These are phyloP conservation scores for Mycena haematopus DNA, from an alignment of 768 basidiomycete genomes.

Conservation along the genomic window DNA sequence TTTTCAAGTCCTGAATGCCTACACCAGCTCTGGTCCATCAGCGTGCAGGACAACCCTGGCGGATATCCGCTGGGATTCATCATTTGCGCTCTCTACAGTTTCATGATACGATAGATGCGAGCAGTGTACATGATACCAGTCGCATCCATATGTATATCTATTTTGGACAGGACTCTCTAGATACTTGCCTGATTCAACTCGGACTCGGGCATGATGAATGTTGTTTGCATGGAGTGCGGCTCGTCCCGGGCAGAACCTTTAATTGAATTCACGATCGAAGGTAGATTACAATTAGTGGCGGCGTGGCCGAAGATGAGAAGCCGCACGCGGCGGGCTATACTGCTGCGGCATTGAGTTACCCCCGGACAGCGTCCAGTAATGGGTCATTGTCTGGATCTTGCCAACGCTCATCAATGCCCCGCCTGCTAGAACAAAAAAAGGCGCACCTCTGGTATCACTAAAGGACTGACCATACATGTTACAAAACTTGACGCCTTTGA, in stretches of 20 bases:
- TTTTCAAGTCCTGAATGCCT: conserved; percentile 12
- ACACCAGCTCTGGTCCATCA: conserved; percentile 72
- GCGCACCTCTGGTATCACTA: conserved; percentile 6
- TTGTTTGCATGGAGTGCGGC: not conserved
- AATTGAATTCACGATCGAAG: not conserved
- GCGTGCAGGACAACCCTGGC: conserved; percentile 68
- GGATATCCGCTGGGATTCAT: conserved; percentile 82
- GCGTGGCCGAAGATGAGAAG: conserved; percentile 12
- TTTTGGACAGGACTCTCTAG: conserved; percentile 7
- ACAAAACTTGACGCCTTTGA: conserved; percentile 22
- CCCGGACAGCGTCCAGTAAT: conserved; percentile 13
- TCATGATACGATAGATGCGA: conserved; percentile 65
- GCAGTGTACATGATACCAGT: conserved; percentile 3
- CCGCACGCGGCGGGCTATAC: not conserved
- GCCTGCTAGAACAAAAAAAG: not conserved
- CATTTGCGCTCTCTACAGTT: conserved; percentile 71
- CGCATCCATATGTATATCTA: not conserved
- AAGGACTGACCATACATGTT: conserved; percentile 22
- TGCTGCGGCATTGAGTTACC: conserved; percentile 3
- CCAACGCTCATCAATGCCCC: not conserved
- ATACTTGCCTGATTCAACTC: not conserved
- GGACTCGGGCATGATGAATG: not conserved
- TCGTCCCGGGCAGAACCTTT: not conserved
- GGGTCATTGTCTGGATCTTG: conserved; percentile 22
- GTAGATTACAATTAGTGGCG: conserved; percentile 15